A percentile compares a stretch with the other conserved stretches of the same genome.
These are phyloP conservation scores for Galerina marginata DNA, from an alignment of 768 basidiomycete species.

Conservation along the genomic window DNA sequence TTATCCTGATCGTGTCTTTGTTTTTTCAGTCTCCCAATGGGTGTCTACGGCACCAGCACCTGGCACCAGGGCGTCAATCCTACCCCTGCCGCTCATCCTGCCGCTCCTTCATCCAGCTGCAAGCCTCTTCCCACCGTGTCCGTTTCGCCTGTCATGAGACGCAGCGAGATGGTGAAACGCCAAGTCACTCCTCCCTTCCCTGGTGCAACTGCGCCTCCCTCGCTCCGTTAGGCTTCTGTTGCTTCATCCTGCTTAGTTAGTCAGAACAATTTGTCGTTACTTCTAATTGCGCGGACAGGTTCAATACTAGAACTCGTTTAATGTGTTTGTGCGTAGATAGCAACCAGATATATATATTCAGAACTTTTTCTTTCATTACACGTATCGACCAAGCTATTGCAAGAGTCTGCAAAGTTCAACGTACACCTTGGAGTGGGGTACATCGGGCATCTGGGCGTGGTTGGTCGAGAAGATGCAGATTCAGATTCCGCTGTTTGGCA, in stretches of 20 bases:
- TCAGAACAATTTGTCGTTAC: background rate
- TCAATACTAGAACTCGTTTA: no score
- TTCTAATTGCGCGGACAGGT: no score
- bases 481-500: no score
- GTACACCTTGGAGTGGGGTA: no score
- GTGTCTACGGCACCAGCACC: conserved; percentile 74
- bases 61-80: conserved; percentile 66
- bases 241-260: background rate
- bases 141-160: conserved; percentile 26
- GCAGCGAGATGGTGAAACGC: conserved; percentile 8
- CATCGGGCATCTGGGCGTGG: no score
- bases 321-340: no score
- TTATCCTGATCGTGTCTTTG: background rate
- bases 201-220: conserved; percentile 17
- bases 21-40: conserved; percentile 57
- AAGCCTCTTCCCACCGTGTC: conserved; percentile 41
- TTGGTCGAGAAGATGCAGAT: no score
- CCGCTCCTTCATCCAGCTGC: conserved; percentile 71
- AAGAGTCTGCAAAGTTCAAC: no score
- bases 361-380: no score
- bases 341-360: no score
- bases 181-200: conserved; percentile 13
- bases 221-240: no score
- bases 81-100: conserved; percentile 64
- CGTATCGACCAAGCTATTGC: no score